Evolutionary conservation across 2,329 filamentous ascomycete species (phyloP).

Genomic region (Fusarium euwallaceae): DNA sequence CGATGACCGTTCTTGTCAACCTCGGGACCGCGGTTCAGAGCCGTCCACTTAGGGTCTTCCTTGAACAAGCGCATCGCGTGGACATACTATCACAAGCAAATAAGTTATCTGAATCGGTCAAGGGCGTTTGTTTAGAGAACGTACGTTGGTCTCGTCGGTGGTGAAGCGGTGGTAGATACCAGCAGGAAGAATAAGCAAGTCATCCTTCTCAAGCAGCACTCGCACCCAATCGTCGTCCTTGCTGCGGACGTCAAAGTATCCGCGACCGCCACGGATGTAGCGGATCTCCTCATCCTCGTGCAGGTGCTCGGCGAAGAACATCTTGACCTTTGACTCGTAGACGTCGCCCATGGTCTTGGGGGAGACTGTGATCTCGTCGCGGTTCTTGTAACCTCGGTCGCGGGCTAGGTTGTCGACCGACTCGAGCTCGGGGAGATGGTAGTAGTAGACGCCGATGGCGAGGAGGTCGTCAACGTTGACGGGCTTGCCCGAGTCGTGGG

Average conservation of each 20-base stretch:
- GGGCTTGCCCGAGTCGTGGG: slow-evolving; percentile 85
- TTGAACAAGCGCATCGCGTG: slow-evolving; percentile 98
- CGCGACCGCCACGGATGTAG: slow-evolving; percentile 88
- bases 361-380: slow-evolving; percentile 92
- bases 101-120: background rate
- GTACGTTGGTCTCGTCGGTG: slow-evolving; percentile 89
- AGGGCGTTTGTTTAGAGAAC: slow-evolving; percentile 48
- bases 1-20: slow-evolving; percentile 85
- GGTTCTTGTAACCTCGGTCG: slow-evolving; percentile 89
- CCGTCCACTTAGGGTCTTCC: slow-evolving; percentile 98
- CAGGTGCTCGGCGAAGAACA: slow-evolving; percentile 94
- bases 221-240: slow-evolving; percentile 90
- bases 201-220: slow-evolving; percentile 84
- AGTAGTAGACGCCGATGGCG: slow-evolving; percentile 85
- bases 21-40: slow-evolving; percentile 83
- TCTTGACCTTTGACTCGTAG: slow-evolving; percentile 95
- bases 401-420: slow-evolving; percentile 81
- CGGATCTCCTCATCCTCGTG: slow-evolving; percentile 99
- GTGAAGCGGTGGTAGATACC: slow-evolving; percentile 99
- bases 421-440: slow-evolving; percentile 72
- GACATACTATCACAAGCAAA: slow-evolving; percentile 75
- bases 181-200: slow-evolving; percentile 92
- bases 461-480: slow-evolving; percentile 76
- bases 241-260: slow-evolving; percentile 93
- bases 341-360: slow-evolving; percentile 85